These are phyloP conservation scores for Zoysia pacifica DNA, from an alignment of 176 grass and related monocot genomes.

Conservation along the genomic window DNA sequence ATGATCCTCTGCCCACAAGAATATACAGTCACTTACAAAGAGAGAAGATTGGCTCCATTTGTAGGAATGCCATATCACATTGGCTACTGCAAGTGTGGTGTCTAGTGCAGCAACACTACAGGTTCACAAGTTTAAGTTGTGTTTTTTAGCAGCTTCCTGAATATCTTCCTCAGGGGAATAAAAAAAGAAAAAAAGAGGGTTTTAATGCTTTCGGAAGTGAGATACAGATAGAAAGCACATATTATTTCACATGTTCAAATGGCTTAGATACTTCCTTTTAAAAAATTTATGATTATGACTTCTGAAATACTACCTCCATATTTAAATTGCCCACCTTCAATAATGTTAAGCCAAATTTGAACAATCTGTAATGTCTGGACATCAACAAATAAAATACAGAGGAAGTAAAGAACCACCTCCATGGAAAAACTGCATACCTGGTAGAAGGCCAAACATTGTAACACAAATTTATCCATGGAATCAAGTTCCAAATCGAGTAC, in stretches of 20 bases:
- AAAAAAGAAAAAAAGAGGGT: background rate
- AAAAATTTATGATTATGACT: constrained; percentile 7
- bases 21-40: constrained; percentile 2
- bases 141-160: background rate
- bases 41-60: constrained; percentile 2
- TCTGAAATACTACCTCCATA: background rate
- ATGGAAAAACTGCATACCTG: constrained; percentile 50
- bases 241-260: constrained; percentile 38
- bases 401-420: constrained; percentile 23
- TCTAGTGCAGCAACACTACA: constrained; percentile 8
- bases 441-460: constrained; percentile 96
- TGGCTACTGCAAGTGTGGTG: background rate
- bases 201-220: constrained; percentile 11
- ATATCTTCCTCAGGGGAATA: background rate
- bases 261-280: constrained; percentile 29
- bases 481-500: constrained; percentile 97
- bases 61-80: constrained; percentile 19
- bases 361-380: background rate
- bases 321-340: background rate
- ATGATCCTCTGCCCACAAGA: constrained; percentile 26
- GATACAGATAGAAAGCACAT: constrained; percentile 9
- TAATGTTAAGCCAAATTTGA: constrained; percentile 1
- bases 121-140: background rate
- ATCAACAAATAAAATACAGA: background rate
- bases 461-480: constrained; percentile 98